A percentile compares a stretch with the other conserved stretches of the same genome.
phyloP scores from a whole-genome alignment of 2,329 filamentous ascomycete species.

The Aspergillus sp. region DNA sequence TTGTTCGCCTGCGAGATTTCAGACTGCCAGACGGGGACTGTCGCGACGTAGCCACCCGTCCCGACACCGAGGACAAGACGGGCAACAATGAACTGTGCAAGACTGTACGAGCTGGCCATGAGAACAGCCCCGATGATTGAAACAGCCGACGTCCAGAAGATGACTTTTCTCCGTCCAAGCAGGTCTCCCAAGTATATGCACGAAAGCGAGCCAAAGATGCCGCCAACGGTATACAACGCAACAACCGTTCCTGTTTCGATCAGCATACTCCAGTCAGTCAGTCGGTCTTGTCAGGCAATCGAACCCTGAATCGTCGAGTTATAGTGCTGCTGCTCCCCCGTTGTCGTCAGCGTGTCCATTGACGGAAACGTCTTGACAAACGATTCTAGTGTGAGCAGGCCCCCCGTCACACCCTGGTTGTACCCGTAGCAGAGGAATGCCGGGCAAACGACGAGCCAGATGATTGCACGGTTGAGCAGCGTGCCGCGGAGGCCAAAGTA shows the following conservation, averaged over 20 bases:
- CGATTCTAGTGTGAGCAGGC: conserved; percentile 64
- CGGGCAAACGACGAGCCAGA: conserved; percentile 33
- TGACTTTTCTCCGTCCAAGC: conserved; percentile 49
- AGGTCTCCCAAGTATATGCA: conserved; percentile 52
- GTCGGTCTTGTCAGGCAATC: neutral
- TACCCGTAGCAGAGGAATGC: conserved; percentile 54
- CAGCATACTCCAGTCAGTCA: neutral
- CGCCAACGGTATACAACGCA: conserved; percentile 52
- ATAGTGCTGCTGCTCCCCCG: conserved; percentile 37
- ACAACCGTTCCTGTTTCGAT: conserved; percentile 40
- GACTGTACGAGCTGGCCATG: conserved; percentile 49
- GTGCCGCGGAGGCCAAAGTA: conserved; percentile 32
- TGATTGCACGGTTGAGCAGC: conserved; percentile 27
- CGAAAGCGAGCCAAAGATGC: conserved; percentile 51
- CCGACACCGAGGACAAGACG: conserved; percentile 50
- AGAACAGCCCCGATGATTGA: conserved; percentile 52
- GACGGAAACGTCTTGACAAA: conserved; percentile 59
- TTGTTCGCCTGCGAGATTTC: conserved; percentile 44
- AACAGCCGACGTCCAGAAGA: conserved; percentile 44
- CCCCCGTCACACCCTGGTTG: conserved; percentile 57
- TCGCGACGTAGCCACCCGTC: conserved; percentile 50
- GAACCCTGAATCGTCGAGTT: conserved; percentile 52
- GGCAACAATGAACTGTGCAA: conserved; percentile 52
- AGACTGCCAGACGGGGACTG: conserved; percentile 54
- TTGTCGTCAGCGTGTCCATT: conserved; percentile 53